Conservation (phyloP, 2,329 filamentous ascomycete species). For the Domatiomyces globalis region DNA sequence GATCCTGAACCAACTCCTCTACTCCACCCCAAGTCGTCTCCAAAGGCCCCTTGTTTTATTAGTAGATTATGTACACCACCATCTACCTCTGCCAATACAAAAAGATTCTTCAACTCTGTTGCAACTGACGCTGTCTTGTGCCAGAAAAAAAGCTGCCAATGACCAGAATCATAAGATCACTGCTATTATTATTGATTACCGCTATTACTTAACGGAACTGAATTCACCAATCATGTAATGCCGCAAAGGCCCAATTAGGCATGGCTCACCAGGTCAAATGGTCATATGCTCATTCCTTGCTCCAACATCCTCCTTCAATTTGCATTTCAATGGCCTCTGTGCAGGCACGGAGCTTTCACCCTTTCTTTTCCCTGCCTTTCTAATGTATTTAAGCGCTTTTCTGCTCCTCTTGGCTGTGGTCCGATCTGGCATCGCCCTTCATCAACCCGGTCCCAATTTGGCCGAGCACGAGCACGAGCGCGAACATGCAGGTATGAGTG, state of each 20-base stretch:
- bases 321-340: constrained; percentile 2
- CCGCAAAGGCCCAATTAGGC: background rate
- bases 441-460: background rate
- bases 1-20: too few species aligned
- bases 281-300: background rate
- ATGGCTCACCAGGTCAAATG: background rate
- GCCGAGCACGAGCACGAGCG: constrained; percentile 1
- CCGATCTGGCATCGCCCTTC: background rate
- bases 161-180: too few species aligned
- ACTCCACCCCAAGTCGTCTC: too few species aligned
- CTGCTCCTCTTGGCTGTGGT: constrained; percentile 1
- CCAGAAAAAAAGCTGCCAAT: too few species aligned
- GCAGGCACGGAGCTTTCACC: constrained; percentile 5
- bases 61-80: too few species aligned
- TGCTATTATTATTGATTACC: too few species aligned
- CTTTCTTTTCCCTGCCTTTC: background rate
- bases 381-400: constrained; percentile 2
- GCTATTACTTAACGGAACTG: too few species aligned
- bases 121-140: too few species aligned
- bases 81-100: too few species aligned
- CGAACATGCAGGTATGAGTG: constrained; percentile 7
- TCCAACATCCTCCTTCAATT: background rate
- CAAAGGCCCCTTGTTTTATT: too few species aligned
- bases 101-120: too few species aligned
- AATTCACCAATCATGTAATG: background rate